Conservation (phyloP, 495 filamentous ascomycete species). For the Neurospora tetrasperma region DNA sequence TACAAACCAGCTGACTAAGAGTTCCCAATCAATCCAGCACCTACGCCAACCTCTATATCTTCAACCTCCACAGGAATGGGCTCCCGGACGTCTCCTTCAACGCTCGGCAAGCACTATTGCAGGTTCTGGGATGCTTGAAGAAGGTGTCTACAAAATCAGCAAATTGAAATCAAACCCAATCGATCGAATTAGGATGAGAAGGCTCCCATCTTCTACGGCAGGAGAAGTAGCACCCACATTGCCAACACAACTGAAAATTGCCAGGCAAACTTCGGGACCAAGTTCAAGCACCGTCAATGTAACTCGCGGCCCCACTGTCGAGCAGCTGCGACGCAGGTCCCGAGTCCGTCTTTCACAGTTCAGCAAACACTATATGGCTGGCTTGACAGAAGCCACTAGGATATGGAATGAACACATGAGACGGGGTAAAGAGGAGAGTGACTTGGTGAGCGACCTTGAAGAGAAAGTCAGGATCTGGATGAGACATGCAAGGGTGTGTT, state of each 20-base stretch:
- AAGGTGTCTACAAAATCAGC: slow-evolving; percentile 23
- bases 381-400: slow-evolving; percentile 10
- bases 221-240: neutral
- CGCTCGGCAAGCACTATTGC: slow-evolving; percentile 13
- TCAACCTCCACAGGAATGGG: slow-evolving; percentile 1
- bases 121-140: slow-evolving; percentile 12
- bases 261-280: neutral
- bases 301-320: neutral
- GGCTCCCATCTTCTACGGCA: neutral
- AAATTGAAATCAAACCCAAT: slow-evolving; percentile 8
- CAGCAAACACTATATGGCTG: neutral
- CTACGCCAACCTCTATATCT: neutral
- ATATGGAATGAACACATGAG: slow-evolving; percentile 20
- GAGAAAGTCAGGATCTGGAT: slow-evolving; percentile 5
- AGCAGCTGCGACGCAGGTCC: neutral
- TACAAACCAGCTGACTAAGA: neutral
- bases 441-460: neutral
- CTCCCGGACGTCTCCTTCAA: slow-evolving; percentile 4
- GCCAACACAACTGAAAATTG: neutral
- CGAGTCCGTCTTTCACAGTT: neutral
- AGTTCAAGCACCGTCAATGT: neutral
- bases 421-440: slow-evolving; percentile 7
- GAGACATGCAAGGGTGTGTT: slow-evolving; percentile 10
- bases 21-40: slow-evolving; percentile 6
- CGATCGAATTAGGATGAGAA: slow-evolving; percentile 3